These are phyloP conservation scores for Sporormia fimetaria DNA, from an alignment of 495 filamentous ascomycete genomes.

Conservation along the genomic window DNA sequence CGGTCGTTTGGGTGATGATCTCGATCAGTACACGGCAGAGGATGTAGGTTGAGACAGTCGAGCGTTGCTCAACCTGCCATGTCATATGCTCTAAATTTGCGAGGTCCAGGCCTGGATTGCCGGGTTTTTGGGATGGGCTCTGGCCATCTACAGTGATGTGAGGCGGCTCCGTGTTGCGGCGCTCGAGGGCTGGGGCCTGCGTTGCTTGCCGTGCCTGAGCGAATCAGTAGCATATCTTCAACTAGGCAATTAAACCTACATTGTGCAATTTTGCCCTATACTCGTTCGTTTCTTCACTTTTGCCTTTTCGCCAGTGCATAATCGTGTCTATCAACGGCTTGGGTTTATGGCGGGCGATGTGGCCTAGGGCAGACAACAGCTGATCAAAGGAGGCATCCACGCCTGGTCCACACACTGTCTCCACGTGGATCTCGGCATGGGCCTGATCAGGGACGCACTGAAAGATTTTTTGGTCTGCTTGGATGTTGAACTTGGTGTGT, in stretches of 20 bases:
- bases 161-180: constrained; percentile 23
- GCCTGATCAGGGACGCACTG: constrained; percentile 64
- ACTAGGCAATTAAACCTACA: constrained; percentile 32
- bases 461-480: constrained; percentile 88
- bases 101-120: constrained; percentile 6
- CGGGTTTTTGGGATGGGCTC: background rate
- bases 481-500: constrained; percentile 52
- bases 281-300: constrained; percentile 69
- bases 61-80: constrained; percentile 68
- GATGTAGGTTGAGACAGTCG: constrained; percentile 86
- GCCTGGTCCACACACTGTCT: constrained; percentile 78
- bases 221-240: constrained; percentile 1
- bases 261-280: constrained; percentile 53
- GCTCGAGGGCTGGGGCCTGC: constrained; percentile 16
- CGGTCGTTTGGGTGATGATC: constrained; percentile 78
- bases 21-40: constrained; percentile 89
- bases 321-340: constrained; percentile 93
- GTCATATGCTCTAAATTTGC: constrained; percentile 48
- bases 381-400: constrained; percentile 89
- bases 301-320: constrained; percentile 93
- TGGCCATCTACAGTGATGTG: constrained; percentile 18
- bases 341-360: constrained; percentile 86
- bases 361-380: constrained; percentile 81
- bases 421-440: constrained; percentile 68
- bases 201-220: constrained; percentile 16